Conservation (phyloP, 2,329 filamentous ascomycete genomes). For the Alternaria sp. region DNA sequence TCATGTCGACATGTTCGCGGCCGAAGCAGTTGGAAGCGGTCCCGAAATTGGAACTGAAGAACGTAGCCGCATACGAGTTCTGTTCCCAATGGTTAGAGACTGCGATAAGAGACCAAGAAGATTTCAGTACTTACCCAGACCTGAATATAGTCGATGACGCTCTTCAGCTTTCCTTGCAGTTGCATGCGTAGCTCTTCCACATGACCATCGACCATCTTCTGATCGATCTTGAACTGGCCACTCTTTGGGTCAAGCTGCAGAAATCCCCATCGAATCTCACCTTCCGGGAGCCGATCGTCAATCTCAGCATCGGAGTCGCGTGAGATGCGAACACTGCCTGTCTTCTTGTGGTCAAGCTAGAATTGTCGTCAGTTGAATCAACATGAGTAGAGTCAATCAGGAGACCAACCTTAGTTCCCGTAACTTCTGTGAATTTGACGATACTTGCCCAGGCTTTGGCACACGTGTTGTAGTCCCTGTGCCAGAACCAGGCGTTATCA, state of each 20-base stretch:
- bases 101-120: background rate
- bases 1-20: conserved; percentile 58
- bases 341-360: conserved; percentile 51
- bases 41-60: conserved; percentile 62
- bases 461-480: conserved; percentile 50
- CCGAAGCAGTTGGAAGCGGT: conserved; percentile 61
- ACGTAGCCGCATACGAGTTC: conserved; percentile 61
- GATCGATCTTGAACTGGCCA: conserved; percentile 42
- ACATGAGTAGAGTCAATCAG: background rate
- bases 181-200: conserved; percentile 39
- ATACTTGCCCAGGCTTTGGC: conserved; percentile 54
- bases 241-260: conserved; percentile 32
- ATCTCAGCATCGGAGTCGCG: conserved; percentile 7
- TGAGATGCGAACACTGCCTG: conserved; percentile 49
- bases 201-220: conserved; percentile 41
- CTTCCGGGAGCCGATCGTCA: conserved; percentile 33
- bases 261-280: conserved; percentile 44
- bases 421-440: conserved; percentile 50
- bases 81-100: conserved; percentile 42
- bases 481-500: conserved; percentile 58
- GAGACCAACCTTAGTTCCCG: conserved; percentile 47
- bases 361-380: background rate
- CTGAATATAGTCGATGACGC: conserved; percentile 43
- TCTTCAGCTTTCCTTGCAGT: conserved; percentile 36
- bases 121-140: conserved; percentile 9